Evolutionary conservation across 78 protist species (phyloP).

Genomic region (Dictyostelium brefeldianum): DNA sequence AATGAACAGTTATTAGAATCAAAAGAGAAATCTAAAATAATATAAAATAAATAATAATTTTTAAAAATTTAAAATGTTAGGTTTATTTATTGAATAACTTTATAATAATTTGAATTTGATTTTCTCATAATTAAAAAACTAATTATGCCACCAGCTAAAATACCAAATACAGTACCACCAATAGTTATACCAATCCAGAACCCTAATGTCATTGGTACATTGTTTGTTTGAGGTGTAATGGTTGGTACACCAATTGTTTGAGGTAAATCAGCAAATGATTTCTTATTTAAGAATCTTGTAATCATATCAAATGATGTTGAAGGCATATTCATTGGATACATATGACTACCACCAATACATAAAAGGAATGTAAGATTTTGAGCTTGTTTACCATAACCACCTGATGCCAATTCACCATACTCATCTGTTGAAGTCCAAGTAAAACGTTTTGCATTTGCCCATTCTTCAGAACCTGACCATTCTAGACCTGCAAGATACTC

Average conservation of each 20-base stretch:
- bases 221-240: background rate
- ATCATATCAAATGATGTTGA: constrained; percentile 32
- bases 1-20: background rate
- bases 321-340: constrained; percentile 67
- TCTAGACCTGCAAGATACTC: constrained; percentile 38
- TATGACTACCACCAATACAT: constrained; percentile 26
- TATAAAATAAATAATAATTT: background rate
- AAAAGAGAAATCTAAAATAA: constrained; percentile 2
- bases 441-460: constrained; percentile 25
- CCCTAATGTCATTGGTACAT: constrained; percentile 16
- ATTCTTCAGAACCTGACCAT: constrained; percentile 36
- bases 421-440: constrained; percentile 25
- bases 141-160: constrained; percentile 21
- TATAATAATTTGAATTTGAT: constrained; percentile 5
- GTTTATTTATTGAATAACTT: constrained; percentile 11
- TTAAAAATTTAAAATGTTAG: too few species aligned
- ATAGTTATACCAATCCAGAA: constrained; percentile 50
- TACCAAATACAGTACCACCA: constrained; percentile 29
- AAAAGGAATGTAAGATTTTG: constrained; percentile 50
- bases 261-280: background rate
- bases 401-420: background rate
- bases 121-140: constrained; percentile 1
- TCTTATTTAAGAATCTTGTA: constrained; percentile 6
- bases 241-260: constrained; percentile 21
- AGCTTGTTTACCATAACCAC: constrained; percentile 28